Percentiles rank a stretch among this genome's conserved stretches.
Conservation (phyloP, 345 rosid genomes). For the Noccaea bulbosa region DNA sequence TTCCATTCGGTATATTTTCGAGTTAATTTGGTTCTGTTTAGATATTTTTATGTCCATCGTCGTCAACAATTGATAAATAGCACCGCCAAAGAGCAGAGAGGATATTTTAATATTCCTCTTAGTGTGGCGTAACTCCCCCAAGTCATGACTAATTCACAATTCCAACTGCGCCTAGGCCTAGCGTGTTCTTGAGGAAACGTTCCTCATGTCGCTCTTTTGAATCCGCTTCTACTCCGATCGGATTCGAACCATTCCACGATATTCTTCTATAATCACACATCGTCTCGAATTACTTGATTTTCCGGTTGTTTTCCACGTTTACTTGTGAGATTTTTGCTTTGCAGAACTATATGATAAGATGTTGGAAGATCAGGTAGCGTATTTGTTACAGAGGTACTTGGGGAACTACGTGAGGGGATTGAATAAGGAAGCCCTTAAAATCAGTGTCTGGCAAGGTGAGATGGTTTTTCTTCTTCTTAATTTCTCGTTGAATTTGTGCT, state of each 20-base stretch:
- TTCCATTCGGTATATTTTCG: too few relatives aligned
- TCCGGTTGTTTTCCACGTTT: neutral
- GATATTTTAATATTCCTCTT: slow-evolving; percentile 17
- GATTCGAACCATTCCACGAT: slow-evolving; percentile 9
- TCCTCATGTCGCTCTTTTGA: slow-evolving; percentile 21
- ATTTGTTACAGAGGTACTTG: slow-evolving; percentile 79
- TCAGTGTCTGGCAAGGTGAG: slow-evolving; percentile 96
- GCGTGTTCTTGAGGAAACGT: slow-evolving; percentile 50
- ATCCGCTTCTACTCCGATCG: slow-evolving; percentile 32
- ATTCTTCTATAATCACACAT: slow-evolving; percentile 8
- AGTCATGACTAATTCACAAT: slow-evolving; percentile 39
- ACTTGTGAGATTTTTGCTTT: slow-evolving; percentile 27
- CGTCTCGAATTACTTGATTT: slow-evolving; percentile 20
- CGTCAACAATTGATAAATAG: slow-evolving; percentile 5
- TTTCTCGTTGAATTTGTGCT: neutral
- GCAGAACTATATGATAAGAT: slow-evolving; percentile 56
- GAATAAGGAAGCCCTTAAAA: slow-evolving; percentile 92
- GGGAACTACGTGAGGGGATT: slow-evolving; percentile 92
- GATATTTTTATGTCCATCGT: too few relatives aligned
- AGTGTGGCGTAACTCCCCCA: slow-evolving; percentile 32
- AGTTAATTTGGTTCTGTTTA: too few relatives aligned
- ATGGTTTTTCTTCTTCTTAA: neutral
- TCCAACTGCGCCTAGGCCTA: slow-evolving; percentile 43
- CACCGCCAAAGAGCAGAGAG: slow-evolving; percentile 22
- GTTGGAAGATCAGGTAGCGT: slow-evolving; percentile 99